Percentiles rank a stretch among this genome's conserved stretches.
Conservation (phyloP, 441 rosid species). For the Euphorbia schlechtendalii region DNA sequence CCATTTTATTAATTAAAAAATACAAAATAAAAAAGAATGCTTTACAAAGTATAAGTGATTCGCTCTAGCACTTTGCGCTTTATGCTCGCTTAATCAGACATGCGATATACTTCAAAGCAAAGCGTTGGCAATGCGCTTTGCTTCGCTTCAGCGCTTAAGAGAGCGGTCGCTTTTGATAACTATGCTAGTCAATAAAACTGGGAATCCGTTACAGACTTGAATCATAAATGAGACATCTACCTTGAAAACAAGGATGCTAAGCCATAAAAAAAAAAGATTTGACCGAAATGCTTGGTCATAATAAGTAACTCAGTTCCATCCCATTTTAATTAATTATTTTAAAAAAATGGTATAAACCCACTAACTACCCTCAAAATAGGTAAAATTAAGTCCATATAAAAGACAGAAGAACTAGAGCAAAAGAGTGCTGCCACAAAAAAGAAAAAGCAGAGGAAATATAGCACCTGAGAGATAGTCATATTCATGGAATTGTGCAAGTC, state of each 20-base stretch:
- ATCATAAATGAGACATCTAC: slow-evolving; percentile 26
- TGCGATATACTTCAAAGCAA: no score
- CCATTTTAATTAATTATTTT: slow-evolving; percentile 24
- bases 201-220: slow-evolving; percentile 19
- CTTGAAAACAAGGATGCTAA: slow-evolving; percentile 37
- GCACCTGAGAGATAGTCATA: slow-evolving; percentile 10
- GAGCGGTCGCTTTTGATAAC: no score
- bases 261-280: slow-evolving; percentile 16
- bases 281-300: slow-evolving; percentile 19
- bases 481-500: slow-evolving; percentile 27
- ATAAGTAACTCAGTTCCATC: slow-evolving; percentile 20
- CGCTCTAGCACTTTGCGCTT: no score
- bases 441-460: not conserved
- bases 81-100: no score
- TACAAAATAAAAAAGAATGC: no score
- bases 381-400: not conserved
- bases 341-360: slow-evolving; percentile 20
- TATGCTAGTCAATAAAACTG: slow-evolving; percentile 20
- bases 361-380: slow-evolving; percentile 22
- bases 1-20: no score
- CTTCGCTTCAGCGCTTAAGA: no score
- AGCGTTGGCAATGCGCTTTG: no score
- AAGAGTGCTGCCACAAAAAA: slow-evolving; percentile 8
- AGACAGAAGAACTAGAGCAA: slow-evolving; percentile 10
- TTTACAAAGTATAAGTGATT: no score